Conservation (phyloP, 2,329 filamentous ascomycete genomes). For the Pseudocercospora eumusae region DNA sequence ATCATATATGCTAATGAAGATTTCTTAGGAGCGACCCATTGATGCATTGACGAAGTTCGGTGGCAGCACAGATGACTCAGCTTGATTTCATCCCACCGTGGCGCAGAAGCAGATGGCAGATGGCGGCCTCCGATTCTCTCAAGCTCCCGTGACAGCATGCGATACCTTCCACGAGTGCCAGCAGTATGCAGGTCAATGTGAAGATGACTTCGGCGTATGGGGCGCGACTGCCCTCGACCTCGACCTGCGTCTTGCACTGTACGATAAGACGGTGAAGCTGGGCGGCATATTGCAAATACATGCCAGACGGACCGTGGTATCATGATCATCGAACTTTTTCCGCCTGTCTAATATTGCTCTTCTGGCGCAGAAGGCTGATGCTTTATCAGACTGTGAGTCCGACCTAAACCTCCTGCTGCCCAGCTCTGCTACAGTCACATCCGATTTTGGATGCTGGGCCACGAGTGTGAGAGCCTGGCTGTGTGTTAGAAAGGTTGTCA, state of each 20-base stretch:
- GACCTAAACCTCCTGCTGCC: too few species aligned
- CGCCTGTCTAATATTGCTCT: conserved; percentile 30
- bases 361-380: conserved; percentile 28
- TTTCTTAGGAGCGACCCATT: background rate
- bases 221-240: conserved; percentile 31
- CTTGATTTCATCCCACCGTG: background rate
- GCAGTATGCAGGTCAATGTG: too few species aligned
- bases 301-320: conserved; percentile 32
- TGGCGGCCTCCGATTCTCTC: background rate
- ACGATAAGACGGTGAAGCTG: conserved; percentile 28
- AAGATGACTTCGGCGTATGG: conserved; percentile 34
- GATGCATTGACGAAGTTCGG: background rate
- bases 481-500: too few species aligned
- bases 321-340: conserved; percentile 32
- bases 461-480: conserved; percentile 9
- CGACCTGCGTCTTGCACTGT: conserved; percentile 23
- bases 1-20: background rate
- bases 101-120: too few species aligned
- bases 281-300: conserved; percentile 24
- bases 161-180: too few species aligned
- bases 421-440: conserved; percentile 30
- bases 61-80: background rate
- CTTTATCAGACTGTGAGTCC: conserved; percentile 32
- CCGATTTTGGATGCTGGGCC: conserved; percentile 28
- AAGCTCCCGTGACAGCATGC: too few species aligned